phyloP scores from a whole-genome alignment of 805 yeast genomes.

The Sugiyamaella lignohabitans region DNA sequence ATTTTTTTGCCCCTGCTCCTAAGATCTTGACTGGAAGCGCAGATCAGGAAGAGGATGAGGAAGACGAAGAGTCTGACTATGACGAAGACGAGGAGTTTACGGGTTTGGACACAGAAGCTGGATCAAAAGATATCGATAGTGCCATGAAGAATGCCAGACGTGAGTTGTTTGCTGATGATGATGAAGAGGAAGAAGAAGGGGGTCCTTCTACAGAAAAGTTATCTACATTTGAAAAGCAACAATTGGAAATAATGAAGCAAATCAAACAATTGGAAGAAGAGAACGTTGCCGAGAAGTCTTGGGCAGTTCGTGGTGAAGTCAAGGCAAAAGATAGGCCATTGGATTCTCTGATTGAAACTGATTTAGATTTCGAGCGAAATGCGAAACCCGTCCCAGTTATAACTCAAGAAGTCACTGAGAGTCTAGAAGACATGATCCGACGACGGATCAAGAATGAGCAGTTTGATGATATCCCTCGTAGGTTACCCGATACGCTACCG shows the following conservation, averaged over 20 bases:
- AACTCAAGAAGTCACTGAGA: conserved; percentile 80
- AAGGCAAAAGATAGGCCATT: conserved; percentile 71
- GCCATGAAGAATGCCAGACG: conserved; percentile 29
- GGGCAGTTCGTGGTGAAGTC: conserved; percentile 95
- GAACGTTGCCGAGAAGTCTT: conserved; percentile 80
- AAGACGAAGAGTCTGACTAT: conserved; percentile 11
- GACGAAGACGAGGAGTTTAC: conserved; percentile 20
- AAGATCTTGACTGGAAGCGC: conserved; percentile 9
- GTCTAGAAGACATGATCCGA: conserved; percentile 81
- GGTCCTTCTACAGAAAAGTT: conserved; percentile 40
- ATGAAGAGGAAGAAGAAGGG: conserved; percentile 54
- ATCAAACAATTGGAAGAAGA: conserved; percentile 77
- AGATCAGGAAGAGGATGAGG: conserved; percentile 5
- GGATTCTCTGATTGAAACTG: conserved; percentile 71
- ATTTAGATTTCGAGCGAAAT: conserved; percentile 84
- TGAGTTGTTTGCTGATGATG: conserved; percentile 40
- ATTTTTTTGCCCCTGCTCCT: conserved; percentile 35
- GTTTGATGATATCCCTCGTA: conserved; percentile 78
- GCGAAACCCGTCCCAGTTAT: conserved; percentile 95
- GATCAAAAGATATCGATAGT: conserved; percentile 23
- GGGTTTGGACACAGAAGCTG: conserved; percentile 23
- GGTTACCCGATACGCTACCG: conserved; percentile 60
- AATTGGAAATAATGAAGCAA: conserved; percentile 65
- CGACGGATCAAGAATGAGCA: conserved; percentile 66
- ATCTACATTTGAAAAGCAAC: conserved; percentile 80